Percentiles rank a stretch among this genome's conserved stretches.
Conservation (phyloP, 163 green algal genomes). For the Scenedesmus sp. region DNA sequence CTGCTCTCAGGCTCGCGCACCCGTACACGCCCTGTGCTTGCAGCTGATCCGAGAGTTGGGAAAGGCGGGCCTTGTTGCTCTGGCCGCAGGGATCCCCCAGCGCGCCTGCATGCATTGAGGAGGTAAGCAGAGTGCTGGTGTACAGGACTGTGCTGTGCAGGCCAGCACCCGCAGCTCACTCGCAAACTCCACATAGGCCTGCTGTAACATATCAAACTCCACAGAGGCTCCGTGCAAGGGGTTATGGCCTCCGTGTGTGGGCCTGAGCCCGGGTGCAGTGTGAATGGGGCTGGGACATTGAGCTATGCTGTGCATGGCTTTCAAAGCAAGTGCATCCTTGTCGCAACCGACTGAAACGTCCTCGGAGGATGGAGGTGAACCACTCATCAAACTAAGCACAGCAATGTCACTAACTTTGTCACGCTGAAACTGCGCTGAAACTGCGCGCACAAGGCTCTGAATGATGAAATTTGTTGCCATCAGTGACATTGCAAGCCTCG, state of each 20-base stretch:
- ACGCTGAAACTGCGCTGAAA: neutral
- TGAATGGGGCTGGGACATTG: neutral
- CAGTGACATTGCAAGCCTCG: neutral
- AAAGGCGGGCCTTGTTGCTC: neutral
- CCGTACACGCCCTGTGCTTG: slow-evolving; percentile 30
- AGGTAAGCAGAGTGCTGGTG: neutral
- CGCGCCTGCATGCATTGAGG: neutral
- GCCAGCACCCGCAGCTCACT: neutral
- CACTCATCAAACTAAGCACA: neutral
- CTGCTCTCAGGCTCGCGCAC: neutral
- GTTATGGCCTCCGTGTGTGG: neutral
- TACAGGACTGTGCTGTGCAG: neutral
- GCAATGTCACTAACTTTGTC: neutral
- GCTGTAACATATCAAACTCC: slow-evolving; percentile 12
- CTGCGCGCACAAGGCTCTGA: neutral
- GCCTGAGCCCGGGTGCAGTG: neutral
- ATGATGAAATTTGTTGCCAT: neutral
- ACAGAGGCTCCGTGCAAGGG: neutral
- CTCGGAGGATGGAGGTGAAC: neutral
- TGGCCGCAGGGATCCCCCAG: neutral
- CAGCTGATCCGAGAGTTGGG: slow-evolving; percentile 8
- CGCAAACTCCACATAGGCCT: neutral
- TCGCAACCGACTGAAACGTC: neutral
- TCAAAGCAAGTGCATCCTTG: neutral
- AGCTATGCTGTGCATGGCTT: neutral